Conservation (phyloP, 73 alveolate genomes). For the Halteria grandinella region DNA sequence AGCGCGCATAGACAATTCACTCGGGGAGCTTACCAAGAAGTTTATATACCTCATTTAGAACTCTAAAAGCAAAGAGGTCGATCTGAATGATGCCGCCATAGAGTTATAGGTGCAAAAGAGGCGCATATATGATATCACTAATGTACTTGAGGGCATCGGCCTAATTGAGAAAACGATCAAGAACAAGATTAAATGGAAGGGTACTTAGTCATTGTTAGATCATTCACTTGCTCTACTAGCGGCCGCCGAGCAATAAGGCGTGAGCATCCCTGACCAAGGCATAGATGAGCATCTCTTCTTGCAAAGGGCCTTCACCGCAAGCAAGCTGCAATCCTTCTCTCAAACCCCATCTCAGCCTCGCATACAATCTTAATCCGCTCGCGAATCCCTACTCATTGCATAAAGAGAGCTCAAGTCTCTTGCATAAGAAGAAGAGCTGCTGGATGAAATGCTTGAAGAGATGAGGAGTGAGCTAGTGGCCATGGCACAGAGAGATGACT, state of each 20-base stretch:
- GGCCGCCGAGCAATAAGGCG: background rate
- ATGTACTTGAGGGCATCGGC: slow-evolving; percentile 82
- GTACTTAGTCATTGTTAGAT: slow-evolving; percentile 42
- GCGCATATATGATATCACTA: slow-evolving; percentile 80
- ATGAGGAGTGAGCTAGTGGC: slow-evolving; percentile 50
- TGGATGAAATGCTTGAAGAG: slow-evolving; percentile 45
- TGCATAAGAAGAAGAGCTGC: slow-evolving; percentile 35
- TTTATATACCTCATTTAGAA: slow-evolving; percentile 74
- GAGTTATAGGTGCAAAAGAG: slow-evolving; percentile 75
- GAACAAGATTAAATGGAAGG: slow-evolving; percentile 80
- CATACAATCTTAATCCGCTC: background rate
- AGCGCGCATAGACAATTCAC: slow-evolving; percentile 65
- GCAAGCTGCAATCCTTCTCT: no score
- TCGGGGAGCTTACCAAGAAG: slow-evolving; percentile 80
- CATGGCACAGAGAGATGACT: slow-evolving; percentile 66
- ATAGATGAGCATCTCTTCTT: background rate
- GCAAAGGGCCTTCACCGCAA: background rate
- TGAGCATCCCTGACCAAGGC: background rate
- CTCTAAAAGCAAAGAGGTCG: slow-evolving; percentile 74
- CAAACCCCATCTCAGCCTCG: background rate
- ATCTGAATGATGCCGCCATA: slow-evolving; percentile 75
- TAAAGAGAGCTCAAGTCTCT: slow-evolving; percentile 15
- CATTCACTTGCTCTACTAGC: slow-evolving; percentile 18
- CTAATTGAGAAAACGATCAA: slow-evolving; percentile 78
- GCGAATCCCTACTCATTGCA: background rate